Evolutionary conservation across 805 yeast species (phyloP), one percentile per base, ranked within the genome.

Genomic region (Clavispora carvajalis): DNA sequence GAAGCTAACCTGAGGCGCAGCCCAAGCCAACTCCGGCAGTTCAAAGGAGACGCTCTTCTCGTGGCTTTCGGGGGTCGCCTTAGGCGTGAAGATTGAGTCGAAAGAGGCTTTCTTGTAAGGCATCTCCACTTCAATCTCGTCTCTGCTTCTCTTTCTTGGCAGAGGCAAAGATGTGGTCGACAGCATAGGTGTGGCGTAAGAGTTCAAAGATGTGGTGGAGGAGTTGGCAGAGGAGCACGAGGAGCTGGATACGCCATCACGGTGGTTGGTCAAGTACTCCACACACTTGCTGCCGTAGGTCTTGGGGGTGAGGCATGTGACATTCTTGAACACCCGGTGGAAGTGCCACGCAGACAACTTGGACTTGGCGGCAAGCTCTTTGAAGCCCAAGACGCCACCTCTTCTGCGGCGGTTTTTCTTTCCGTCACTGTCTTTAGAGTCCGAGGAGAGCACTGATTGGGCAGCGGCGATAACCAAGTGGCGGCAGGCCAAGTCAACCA

Each of bases 271-370:
- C 31, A 81, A 67, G 51, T 60, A 79, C 47, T 77, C 81, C 70
- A 78, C 82, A 57, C 95, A 85, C 47, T 80, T 79, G 55, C 87
- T 95, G 38, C 95, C 95, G 54, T 87, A 87, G 6, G 86, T 82
- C 66, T 87, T 85, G 18, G 95, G 95, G 1, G 96, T 87, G 43
- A 86, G 73, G 2, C 95, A 91, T 5, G 95, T 85, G 45, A 87
- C 85, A 40, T 82, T 76, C 61, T 88, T 83, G 70, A 88, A 88
- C 18, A 88, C 95, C 38, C 96, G 70, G 67, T 88, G 96, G 62
- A 88, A 88, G 62, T 88, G 96, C 95, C 95, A 88, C 19, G 95
- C 93, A 9, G 87, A 77, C 44, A 88, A 72, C 49, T 83, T 83
- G 8, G 89, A 81, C 56, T 87, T 84, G 16, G 86, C 80, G 7